These are phyloP conservation scores for Penicillium sp. DNA, from an alignment of 2,329 filamentous ascomycete species.

Conservation along the genomic window DNA sequence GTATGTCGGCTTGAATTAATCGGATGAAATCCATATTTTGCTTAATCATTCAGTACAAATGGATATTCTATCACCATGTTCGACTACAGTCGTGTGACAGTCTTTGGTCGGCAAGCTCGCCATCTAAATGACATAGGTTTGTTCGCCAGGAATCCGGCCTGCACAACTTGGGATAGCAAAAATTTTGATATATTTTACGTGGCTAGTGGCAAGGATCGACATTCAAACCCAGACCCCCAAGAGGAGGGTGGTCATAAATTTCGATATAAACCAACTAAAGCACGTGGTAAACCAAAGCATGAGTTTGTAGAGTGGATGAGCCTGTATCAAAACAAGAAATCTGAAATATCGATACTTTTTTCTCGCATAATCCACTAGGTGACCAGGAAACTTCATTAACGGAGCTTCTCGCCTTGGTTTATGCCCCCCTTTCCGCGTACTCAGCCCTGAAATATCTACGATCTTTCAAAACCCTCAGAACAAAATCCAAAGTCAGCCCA, in stretches of 20 bases:
- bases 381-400: too few relatives aligned
- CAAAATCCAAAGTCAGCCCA: too few relatives aligned
- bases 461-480: too few relatives aligned
- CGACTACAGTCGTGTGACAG: conserved; percentile 34
- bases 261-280: conserved; percentile 25
- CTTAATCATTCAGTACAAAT: conserved; percentile 23
- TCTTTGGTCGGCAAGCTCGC: conserved; percentile 32
- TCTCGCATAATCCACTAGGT: too few relatives aligned
- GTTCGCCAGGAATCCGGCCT: conserved; percentile 33
- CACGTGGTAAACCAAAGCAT: conserved; percentile 32
- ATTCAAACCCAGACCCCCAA: conserved; percentile 13
- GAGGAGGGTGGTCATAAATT: conserved; percentile 42
- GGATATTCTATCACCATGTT: conserved; percentile 41
- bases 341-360: too few relatives aligned
- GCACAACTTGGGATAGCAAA: conserved; percentile 39
- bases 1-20: conserved; percentile 21
- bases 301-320: conserved; percentile 30
- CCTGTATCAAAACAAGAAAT: too few relatives aligned
- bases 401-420: too few relatives aligned
- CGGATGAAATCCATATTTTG: not conserved
- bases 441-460: too few relatives aligned
- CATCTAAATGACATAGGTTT: conserved; percentile 36
- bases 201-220: conserved; percentile 30
- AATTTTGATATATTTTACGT: conserved; percentile 35
- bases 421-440: too few relatives aligned